Evolutionary conservation across 176 grass and related monocot genomes (phyloP).

Genomic region (Metroxylon sagu): DNA sequence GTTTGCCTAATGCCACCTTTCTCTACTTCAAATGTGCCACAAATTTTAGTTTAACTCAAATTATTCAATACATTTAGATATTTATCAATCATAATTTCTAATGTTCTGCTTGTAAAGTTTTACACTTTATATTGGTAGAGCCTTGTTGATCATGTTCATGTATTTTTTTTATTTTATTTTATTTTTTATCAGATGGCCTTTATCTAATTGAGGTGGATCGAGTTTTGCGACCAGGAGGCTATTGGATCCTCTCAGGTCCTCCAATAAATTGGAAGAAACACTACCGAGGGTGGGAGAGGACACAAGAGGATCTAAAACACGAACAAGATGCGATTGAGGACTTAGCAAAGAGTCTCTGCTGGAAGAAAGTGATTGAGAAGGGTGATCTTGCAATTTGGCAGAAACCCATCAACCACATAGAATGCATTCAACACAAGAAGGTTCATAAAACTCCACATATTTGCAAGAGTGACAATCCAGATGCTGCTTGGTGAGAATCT

Average conservation of each 20-base stretch:
- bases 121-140: too few species aligned
- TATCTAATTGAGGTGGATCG: constrained; percentile 83
- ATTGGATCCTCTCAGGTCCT: constrained; percentile 85
- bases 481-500: constrained; percentile 61
- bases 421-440: constrained; percentile 43
- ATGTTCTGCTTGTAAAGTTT: too few species aligned
- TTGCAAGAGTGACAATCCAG: constrained; percentile 43
- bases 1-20: too few species aligned
- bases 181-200: constrained; percentile 33
- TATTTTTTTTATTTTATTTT: constrained; percentile 2
- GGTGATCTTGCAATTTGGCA: constrained; percentile 89
- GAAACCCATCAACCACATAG: constrained; percentile 65
- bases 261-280: constrained; percentile 75
- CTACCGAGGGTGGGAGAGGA: constrained; percentile 78
- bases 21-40: too few species aligned
- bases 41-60: too few species aligned
- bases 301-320: constrained; percentile 70
- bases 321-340: constrained; percentile 86
- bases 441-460: constrained; percentile 35
- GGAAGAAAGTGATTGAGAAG: constrained; percentile 85
- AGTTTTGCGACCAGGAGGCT: constrained; percentile 76
- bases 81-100: too few species aligned
- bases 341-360: constrained; percentile 56
- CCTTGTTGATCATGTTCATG: neutral
- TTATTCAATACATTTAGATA: too few species aligned